A percentile compares a stretch with the other conserved stretches of the same genome.
Conservation (phyloP, 2,329 filamentous ascomycete species). For the Aspergillus luchuensis region DNA sequence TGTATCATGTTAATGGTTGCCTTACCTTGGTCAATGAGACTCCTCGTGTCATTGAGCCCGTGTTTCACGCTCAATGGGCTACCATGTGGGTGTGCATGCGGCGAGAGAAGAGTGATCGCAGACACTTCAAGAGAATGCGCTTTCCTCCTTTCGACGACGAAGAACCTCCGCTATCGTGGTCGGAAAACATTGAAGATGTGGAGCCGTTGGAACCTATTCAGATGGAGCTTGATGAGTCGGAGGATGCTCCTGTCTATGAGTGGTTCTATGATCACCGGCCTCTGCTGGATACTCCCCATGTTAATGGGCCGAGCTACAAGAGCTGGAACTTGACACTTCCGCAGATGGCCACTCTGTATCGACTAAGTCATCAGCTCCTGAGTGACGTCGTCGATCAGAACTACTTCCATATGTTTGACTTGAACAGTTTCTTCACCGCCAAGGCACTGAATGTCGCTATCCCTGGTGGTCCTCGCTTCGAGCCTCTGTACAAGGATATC, state of each 20-base stretch:
- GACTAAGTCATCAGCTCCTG: conserved; percentile 84
- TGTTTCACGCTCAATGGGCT: conserved; percentile 98
- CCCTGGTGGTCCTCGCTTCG: conserved; percentile 94
- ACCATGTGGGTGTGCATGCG: conserved; percentile 99
- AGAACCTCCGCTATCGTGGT: conserved; percentile 95
- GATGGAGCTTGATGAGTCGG: conserved; percentile 93
- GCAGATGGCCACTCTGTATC: conserved; percentile 95
- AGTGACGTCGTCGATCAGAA: conserved; percentile 94
- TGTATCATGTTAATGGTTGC: conserved; percentile 98
- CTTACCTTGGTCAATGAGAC: conserved; percentile 95
- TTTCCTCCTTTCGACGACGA: conserved; percentile 99
- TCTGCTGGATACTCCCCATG: conserved; percentile 84
- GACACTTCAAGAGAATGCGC: conserved; percentile 98
- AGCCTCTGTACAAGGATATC: conserved; percentile 97
- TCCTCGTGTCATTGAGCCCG: conserved; percentile 93
- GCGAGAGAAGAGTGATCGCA: conserved; percentile 91
- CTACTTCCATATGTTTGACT: conserved; percentile 96
- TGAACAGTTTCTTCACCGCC: conserved; percentile 91
- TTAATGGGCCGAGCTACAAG: conserved; percentile 96
- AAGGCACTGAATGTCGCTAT: conserved; percentile 97
- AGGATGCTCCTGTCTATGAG: conserved; percentile 87
- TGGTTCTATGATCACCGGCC: conserved; percentile 98
- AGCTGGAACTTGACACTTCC: conserved; percentile 88
- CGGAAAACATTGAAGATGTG: conserved; percentile 97
- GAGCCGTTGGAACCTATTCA: conserved; percentile 97